A percentile compares a stretch with the other conserved stretches of the same genome.
Conservation (phyloP, 768 basidiomycete genomes). For the Tricholoma hemisulphureum region DNA sequence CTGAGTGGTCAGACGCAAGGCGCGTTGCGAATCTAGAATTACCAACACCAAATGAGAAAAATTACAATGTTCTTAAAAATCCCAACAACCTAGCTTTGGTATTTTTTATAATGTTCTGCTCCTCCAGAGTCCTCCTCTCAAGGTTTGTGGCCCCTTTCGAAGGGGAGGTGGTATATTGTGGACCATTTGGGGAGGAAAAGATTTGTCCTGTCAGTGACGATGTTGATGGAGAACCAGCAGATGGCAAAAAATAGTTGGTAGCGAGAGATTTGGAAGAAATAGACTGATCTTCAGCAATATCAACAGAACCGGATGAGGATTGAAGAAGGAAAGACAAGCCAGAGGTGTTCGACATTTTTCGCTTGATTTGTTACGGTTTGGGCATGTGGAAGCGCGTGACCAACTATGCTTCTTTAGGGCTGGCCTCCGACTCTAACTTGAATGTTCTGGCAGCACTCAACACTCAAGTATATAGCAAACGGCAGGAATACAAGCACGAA, state of each 20-base stretch:
- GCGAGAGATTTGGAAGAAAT: constrained; percentile 16
- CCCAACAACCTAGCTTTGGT: constrained; percentile 46
- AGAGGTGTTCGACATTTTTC: constrained; percentile 43
- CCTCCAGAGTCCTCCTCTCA: constrained; percentile 49
- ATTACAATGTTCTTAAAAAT: not conserved
- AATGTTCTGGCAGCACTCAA: not conserved
- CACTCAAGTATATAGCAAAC: not conserved
- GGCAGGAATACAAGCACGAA: not conserved
- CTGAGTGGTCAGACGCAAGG: constrained; percentile 61
- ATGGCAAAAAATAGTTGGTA: constrained; percentile 22
- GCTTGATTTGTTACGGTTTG: constrained; percentile 41
- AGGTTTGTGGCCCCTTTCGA: constrained; percentile 23
- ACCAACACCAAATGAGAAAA: constrained; percentile 1
- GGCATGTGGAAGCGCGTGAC: constrained; percentile 39
- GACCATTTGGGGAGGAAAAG: constrained; percentile 14
- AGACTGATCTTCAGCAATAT: constrained; percentile 8
- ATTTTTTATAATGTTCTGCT: constrained; percentile 44
- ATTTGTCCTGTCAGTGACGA: constrained; percentile 30
- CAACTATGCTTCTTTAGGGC: constrained; percentile 36
- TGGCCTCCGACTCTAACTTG: constrained; percentile 14
- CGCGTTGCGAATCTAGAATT: constrained; percentile 48
- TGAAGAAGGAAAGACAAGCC: constrained; percentile 33
- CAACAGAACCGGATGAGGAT: constrained; percentile 19
- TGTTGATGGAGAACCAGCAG: constrained; percentile 23
- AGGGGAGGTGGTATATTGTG: constrained; percentile 3